Evolutionary conservation across 768 basidiomycete genomes (phyloP), one percentile per base, ranked within the genome.

Genomic region (Megacollybia marginata): DNA sequence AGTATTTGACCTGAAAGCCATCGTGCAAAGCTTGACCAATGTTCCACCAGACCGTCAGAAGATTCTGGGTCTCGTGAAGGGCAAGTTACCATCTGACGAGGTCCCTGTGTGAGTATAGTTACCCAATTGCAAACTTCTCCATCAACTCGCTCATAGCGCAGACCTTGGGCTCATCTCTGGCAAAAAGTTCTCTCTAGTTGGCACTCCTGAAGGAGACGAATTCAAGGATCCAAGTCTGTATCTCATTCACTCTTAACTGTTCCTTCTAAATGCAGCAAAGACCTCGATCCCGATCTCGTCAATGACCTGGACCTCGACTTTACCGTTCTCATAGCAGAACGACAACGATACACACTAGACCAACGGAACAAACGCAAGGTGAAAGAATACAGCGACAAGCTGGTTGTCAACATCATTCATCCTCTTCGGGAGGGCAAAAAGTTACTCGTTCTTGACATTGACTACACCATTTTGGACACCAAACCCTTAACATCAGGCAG

Each of bases 11-110:
- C 71, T 94, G 56, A 89, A 92, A 65, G 69, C 72, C 13, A 63
- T 74, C 2, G 70, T 95, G 35, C 75, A 83, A 50, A 72, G 67
- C 33, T 60, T 91, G 47, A 95, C 91, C 4, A 76, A 72, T 48
- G 91, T 95, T 4, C 90, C 91, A 10, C 78, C 81, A 23, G 88
- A 88, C 58, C 73, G 90, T 7, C 90, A 93, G 69, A 94, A 95
- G 69, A 83, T 94, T 49, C 72, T 93, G 31, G 91, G 91, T 1
- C 66, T 95, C 20, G 82, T 86, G 31, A 91, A 88, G 59, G 88
- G 88, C 23, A 92, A 88, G 62, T 65, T 91, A 8, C 88, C 89
- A 7, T 72, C 78, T 2, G 90, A 94, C 57, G 79, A 87, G 52
- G 80, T 68, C 49, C 74, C 76, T 49, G 81, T 91, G 83, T 77